Conservation (phyloP, 352 stramenopile species). For the Hyphochytrium catenoides region DNA sequence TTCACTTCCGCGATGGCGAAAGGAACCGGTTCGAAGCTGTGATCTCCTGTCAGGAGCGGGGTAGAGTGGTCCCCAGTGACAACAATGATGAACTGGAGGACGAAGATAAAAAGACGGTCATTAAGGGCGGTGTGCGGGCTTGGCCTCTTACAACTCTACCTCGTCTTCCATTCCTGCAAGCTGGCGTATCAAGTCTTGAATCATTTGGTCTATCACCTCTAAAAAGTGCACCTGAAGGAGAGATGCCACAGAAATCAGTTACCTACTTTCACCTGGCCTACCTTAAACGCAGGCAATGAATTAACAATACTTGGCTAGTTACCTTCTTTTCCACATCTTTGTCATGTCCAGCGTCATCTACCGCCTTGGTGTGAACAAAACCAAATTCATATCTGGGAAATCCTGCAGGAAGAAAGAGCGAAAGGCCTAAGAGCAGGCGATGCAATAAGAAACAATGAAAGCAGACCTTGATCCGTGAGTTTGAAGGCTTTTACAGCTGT, state of each 20-base stretch:
- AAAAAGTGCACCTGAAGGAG: conserved; percentile 54
- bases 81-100: conserved; percentile 35
- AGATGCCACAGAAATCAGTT: neutral
- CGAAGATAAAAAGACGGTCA: neutral
- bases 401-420: too few relatives aligned
- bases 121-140: neutral
- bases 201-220: conserved; percentile 55
- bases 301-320: neutral
- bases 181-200: conserved; percentile 22
- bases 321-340: conserved; percentile 52
- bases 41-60: conserved; percentile 52
- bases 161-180: conserved; percentile 15
- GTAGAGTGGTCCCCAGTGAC: conserved; percentile 62
- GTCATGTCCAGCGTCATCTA: conserved; percentile 59
- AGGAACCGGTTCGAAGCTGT: conserved; percentile 59
- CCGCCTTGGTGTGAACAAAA: conserved; percentile 58
- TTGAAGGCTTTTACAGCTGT: conserved; percentile 28
- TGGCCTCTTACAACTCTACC: too few relatives aligned
- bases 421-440: too few relatives aligned
- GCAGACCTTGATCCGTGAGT: too few relatives aligned
- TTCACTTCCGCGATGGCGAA: conserved; percentile 35
- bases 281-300: neutral
- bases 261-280: neutral
- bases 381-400: conserved; percentile 31
- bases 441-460: too few relatives aligned